These are phyloP conservation scores for Gaultheria prostrata DNA, from an alignment of 148 eudicot species.

Conservation along the genomic window DNA sequence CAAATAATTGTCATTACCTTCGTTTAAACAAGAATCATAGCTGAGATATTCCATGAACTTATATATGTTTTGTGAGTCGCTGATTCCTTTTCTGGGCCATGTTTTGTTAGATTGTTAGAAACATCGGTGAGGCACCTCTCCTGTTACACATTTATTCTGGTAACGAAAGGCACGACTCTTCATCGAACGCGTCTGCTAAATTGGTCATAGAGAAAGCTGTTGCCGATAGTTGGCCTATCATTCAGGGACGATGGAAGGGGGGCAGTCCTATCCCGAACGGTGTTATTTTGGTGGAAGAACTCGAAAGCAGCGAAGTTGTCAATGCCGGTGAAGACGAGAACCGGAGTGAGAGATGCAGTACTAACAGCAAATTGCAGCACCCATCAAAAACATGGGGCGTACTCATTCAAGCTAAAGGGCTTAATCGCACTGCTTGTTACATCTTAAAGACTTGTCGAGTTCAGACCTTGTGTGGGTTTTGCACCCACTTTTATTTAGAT, in stretches of 20 bases:
- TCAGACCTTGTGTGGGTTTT: conserved; percentile 31
- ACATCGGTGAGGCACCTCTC: conserved; percentile 39
- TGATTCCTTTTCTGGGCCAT: conserved; percentile 1
- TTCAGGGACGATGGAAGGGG: conserved; percentile 34
- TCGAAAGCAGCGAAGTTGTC: conserved; percentile 13
- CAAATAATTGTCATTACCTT: no score
- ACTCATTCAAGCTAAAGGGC: conserved; percentile 43
- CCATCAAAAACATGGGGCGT: conserved; percentile 44
- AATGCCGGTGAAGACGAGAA: neutral
- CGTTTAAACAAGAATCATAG: no score
- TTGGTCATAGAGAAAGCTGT: conserved; percentile 38
- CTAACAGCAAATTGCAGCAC: conserved; percentile 6
- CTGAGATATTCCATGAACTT: no score
- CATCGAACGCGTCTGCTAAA: conserved; percentile 14
- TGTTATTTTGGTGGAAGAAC: conserved; percentile 46
- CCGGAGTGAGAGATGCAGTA: neutral
- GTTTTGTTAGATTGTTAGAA: conserved; percentile 41
- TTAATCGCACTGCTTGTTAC: conserved; percentile 36
- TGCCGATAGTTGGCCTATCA: conserved; percentile 33
- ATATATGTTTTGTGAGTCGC: no score
- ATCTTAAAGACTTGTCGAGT: conserved; percentile 45
- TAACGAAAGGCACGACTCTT: neutral
- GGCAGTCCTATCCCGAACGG: conserved; percentile 32
- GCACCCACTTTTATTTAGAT: conserved; percentile 45
- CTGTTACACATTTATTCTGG: conserved; percentile 39